Evolutionary conservation across 768 basidiomycete genomes (phyloP).

Genomic region (Tulasnella sp.): DNA sequence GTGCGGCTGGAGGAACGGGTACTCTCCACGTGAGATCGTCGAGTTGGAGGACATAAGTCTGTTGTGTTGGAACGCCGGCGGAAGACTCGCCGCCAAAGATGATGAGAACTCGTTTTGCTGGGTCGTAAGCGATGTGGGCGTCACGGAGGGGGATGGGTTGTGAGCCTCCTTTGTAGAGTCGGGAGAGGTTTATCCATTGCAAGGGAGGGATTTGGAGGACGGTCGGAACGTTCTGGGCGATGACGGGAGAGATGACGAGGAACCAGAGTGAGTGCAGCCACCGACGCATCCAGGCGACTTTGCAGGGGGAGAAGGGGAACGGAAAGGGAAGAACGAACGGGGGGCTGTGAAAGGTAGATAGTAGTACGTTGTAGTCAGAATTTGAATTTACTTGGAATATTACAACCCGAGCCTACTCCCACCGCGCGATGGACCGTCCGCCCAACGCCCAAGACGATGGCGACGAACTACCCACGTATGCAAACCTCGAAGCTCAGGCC

Average conservation of each 20-base stretch:
- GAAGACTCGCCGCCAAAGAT: constrained; percentile 19
- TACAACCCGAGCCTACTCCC: neutral
- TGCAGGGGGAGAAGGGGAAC: neutral
- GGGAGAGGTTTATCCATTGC: constrained; percentile 14
- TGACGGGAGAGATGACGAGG: neutral
- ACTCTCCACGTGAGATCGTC: constrained; percentile 46
- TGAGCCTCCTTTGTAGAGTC: neutral
- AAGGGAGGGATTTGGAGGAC: constrained; percentile 7
- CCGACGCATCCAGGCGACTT: constrained; percentile 10
- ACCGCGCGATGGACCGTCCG: constrained; percentile 7
- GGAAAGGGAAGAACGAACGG: constrained; percentile 1
- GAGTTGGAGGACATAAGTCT: constrained; percentile 43
- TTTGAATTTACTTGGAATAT: neutral
- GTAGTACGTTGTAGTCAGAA: neutral
- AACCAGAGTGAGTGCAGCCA: neutral
- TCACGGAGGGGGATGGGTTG: constrained; percentile 12
- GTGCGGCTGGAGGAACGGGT: constrained; percentile 46
- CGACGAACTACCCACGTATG: constrained; percentile 63
- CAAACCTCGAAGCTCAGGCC: constrained; percentile 60
- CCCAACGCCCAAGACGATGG: constrained; percentile 24
- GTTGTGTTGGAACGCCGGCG: constrained; percentile 16
- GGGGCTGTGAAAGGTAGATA: neutral
- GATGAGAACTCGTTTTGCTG: constrained; percentile 14
- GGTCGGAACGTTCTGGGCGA: constrained; percentile 8
- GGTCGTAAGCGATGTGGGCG: constrained; percentile 17